A percentile compares a stretch with the other conserved stretches of the same genome.
These are phyloP conservation scores for Myxozyma sirexii DNA, from an alignment of 805 yeast species.

Conservation along the genomic window DNA sequence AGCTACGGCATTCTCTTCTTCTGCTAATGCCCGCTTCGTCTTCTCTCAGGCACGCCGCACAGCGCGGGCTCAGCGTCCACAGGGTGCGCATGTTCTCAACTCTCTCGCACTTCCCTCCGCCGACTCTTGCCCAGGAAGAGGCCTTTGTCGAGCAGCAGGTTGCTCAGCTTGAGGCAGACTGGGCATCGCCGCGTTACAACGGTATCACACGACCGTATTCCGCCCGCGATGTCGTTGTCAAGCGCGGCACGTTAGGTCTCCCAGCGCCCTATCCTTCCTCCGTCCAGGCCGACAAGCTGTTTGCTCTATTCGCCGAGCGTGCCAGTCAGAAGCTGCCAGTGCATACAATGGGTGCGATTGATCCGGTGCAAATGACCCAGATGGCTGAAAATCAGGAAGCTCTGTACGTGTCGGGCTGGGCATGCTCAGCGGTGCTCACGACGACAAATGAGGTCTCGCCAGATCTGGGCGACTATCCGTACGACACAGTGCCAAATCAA, in stretches of 20 bases:
- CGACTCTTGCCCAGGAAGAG: slow-evolving; percentile 42
- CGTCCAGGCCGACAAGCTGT: slow-evolving; percentile 56
- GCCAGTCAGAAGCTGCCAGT: slow-evolving; percentile 51
- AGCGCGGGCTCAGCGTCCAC: neutral
- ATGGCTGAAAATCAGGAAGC: slow-evolving; percentile 56
- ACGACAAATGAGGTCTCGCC: slow-evolving; percentile 66
- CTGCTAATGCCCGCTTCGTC: too few relatives aligned
- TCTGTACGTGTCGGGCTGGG: slow-evolving; percentile 65
- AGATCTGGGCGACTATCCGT: slow-evolving; percentile 70
- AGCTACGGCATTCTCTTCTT: too few relatives aligned
- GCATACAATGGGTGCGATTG: slow-evolving; percentile 62
- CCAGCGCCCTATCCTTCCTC: slow-evolving; percentile 51
- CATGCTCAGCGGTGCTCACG: slow-evolving; percentile 57
- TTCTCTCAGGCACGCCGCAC: neutral
- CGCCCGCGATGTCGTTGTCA: slow-evolving; percentile 55
- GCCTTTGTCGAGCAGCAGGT: slow-evolving; percentile 43
- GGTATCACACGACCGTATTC: slow-evolving; percentile 55
- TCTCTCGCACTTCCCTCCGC: slow-evolving; percentile 43
- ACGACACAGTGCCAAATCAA: slow-evolving; percentile 69
- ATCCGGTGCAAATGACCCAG: slow-evolving; percentile 65
- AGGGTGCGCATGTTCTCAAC: neutral
- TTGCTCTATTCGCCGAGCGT: slow-evolving; percentile 49
- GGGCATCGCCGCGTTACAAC: slow-evolving; percentile 52
- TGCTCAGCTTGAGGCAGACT: slow-evolving; percentile 52
- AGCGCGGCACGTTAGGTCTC: slow-evolving; percentile 51